Base-by-base conservation (phyloP, 2,329 filamentous ascomycete species). In the Claviceps lovelessii region DNA sequence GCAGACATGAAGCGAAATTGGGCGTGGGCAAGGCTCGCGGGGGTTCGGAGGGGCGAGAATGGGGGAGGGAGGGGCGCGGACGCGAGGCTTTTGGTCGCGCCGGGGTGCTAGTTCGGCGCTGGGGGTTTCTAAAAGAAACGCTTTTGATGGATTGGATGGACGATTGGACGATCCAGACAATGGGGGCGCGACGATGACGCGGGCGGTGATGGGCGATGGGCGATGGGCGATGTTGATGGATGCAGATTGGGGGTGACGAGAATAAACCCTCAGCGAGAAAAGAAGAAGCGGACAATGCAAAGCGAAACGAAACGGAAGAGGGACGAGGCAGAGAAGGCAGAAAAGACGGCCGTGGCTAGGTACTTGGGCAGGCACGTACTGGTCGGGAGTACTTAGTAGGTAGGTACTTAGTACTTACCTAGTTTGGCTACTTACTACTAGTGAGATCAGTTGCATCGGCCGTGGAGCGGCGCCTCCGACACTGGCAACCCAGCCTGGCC, bases 1-100 rank as follows among this genome's bases (percentile, higher is more conserved):
- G 39, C 17, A 10, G 37, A 37, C 29, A 37, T 54, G 53, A 54
- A 54, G 53, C 53, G 53, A 54, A 37, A 51, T 54, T 54, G 49
- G 48, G 29, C 35, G 39, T 28, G 46, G 48, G 52, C 35, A 19
- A 35, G 41, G 23, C 23, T 28, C 42, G 50, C 10, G 35, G 13
- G 7, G 19, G n/a, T 10, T 15, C 7, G n/a, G 5, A 2, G 31
- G n/a, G 44, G 28, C 29, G 46, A 48, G 28, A 5, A 8, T 7
- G 45, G 10, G 13, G 45, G 13, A 9, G 6, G 28, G 4, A n/a
- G 39, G 17, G 39, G 39, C 9, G 23, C 23, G 9, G 15, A 23
- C 42, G 19, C 42, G 42, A 45, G n/a, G 28, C 9, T 45, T 45
- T 10, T 48, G 46, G 29, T 48, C 28, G 29, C 17, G 19, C 28